Conservation (phyloP, 257 asterid genomes). For the Mitragyna speciosa region DNA sequence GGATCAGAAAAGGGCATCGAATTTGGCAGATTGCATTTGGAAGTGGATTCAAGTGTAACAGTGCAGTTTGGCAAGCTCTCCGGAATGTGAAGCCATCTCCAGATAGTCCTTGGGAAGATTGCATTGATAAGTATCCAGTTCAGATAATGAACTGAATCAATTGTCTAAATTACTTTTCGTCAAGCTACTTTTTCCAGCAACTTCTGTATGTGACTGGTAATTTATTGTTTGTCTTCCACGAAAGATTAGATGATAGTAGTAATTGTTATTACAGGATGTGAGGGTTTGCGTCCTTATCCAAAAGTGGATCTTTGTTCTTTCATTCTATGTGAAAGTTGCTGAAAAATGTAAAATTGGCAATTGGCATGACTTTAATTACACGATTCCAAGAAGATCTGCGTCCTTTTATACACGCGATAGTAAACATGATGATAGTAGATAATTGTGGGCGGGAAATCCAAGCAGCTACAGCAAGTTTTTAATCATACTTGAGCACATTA, state of each 20-base stretch:
- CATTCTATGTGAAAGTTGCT: background rate
- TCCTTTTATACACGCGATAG: background rate
- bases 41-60: conserved; percentile 51
- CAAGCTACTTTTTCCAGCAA: background rate
- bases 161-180: background rate
- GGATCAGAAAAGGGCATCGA: conserved; percentile 36
- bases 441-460: background rate
- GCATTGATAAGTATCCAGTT: conserved; percentile 37
- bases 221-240: background rate
- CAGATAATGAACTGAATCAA: conserved; percentile 10
- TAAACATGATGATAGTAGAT: background rate
- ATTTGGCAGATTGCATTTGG: conserved; percentile 55
- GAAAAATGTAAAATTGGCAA: background rate
- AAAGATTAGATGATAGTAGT: background rate
- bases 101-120: conserved; percentile 43
- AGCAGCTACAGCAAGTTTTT: background rate
- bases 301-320: background rate
- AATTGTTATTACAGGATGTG: background rate
- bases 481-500: background rate
- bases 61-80: conserved; percentile 51
- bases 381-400: background rate
- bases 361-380: background rate
- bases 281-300: background rate
- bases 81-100: conserved; percentile 34
- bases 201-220: background rate